Base-by-base conservation (phyloP, 2,329 filamentous ascomycete genomes). In the Polychaeton citri region DNA sequence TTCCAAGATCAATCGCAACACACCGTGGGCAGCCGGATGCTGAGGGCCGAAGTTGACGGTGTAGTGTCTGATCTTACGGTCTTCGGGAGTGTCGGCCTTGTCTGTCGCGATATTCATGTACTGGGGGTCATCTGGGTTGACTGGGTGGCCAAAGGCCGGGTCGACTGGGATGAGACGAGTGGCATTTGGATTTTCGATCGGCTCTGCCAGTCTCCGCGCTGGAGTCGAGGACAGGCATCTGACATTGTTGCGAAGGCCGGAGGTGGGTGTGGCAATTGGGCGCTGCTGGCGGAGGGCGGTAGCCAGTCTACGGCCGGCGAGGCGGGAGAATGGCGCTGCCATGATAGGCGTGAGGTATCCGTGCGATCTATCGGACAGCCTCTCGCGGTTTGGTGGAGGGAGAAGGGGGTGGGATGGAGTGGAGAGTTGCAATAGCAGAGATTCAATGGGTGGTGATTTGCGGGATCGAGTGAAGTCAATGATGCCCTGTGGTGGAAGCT, bases 21-120 rank as follows among this genome's bases (percentile, higher is more conserved):
- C 90, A 56, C 90, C 90, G 74, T 98, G 90, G 53, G 90, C 92
- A 47, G 90, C 90, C 26, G 90, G 90, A 71, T 98, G 90, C 72
- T 98, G 90, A 46, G 90, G 90, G 38, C 90, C 90, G 55, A 98
- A 98, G 72, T 98, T 98, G 69, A 98, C 88, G 5, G 90, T 98
- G 68, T 98, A 98, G 67, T 98, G 90, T 49, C 90, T 79, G 60
- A 98, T 81, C 73, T 95, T 96, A 62, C 88, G 80, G 63, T 68
- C 63, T 49, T 71, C 68, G 35, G 68, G 62, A 32, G 52, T 50
- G 30, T 50, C 62, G 50, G 71, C 63, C 45, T 63, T 57, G 42
- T 61, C 59, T 38, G 61, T 57, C 32, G 61, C 52, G 35, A 56
- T 50, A 45, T 68, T 64, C 36, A 62, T 50, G 49, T 60, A 54